Conservation (phyloP, 352 stramenopile species). For the Phytopythium kandeliae region DNA sequence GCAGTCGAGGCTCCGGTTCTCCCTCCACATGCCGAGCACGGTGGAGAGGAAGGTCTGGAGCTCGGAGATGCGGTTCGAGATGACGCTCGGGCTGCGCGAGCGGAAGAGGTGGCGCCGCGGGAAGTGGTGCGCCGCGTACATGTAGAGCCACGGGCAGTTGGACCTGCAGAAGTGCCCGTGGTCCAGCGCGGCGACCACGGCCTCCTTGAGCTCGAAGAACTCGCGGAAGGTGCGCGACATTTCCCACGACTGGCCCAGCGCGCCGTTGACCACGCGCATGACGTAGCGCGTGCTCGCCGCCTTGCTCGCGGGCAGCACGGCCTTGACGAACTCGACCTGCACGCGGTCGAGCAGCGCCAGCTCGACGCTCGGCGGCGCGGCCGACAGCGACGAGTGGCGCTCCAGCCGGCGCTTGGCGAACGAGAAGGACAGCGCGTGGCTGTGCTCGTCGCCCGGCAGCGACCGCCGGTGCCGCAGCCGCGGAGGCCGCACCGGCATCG, state of each 20-base stretch:
- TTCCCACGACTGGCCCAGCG: slow-evolving; percentile 68
- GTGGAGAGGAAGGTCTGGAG: slow-evolving; percentile 68
- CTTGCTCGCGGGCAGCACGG: slow-evolving; percentile 66
- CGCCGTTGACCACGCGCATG: slow-evolving; percentile 71
- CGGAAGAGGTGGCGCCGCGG: slow-evolving; percentile 70
- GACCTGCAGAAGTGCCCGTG: slow-evolving; percentile 77
- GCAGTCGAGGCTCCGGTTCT: slow-evolving; percentile 62
- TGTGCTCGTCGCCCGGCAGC: slow-evolving; percentile 26
- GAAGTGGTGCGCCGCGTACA: slow-evolving; percentile 76
- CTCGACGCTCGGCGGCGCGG: slow-evolving; percentile 38
- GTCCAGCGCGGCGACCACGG: slow-evolving; percentile 44
- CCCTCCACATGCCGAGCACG: slow-evolving; percentile 48
- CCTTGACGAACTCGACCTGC: slow-evolving; percentile 79
- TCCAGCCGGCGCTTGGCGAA: slow-evolving; percentile 51
- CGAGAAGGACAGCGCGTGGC: slow-evolving; percentile 22
- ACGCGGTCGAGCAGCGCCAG: slow-evolving; percentile 68
- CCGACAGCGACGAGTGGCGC: slow-evolving; percentile 33
- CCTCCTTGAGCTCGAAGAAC: slow-evolving; percentile 76
- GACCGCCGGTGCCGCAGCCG: slow-evolving; percentile 35
- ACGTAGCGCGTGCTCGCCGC: slow-evolving; percentile 63
- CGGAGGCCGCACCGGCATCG: slow-evolving; percentile 23
- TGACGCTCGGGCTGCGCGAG: slow-evolving; percentile 55
- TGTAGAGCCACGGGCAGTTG: slow-evolving; percentile 84
- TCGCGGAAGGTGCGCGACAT: slow-evolving; percentile 75
- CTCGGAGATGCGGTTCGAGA: slow-evolving; percentile 48